Conservation (phyloP, 441 rosid genomes). For the Pelargonium cotyledonis region DNA sequence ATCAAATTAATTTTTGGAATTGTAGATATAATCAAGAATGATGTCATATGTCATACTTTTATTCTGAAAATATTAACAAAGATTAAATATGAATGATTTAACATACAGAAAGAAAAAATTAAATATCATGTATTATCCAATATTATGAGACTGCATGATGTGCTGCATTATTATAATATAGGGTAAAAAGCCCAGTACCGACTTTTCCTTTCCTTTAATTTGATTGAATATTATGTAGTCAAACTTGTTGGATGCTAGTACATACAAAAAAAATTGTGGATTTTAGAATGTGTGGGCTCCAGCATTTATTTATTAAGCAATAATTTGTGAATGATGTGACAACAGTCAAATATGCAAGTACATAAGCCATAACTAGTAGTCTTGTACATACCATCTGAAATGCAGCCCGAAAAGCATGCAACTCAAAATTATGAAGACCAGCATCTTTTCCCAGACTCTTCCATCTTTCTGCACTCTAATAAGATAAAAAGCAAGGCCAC, state of each 20-base stretch:
- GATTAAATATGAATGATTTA: background rate
- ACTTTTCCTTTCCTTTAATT: background rate
- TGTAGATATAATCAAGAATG: background rate
- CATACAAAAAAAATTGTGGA: background rate
- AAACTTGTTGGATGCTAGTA: background rate
- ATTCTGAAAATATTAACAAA: background rate
- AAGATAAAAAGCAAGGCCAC: constrained; percentile 17
- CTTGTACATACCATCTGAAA: constrained; percentile 61
- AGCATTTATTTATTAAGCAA: background rate
- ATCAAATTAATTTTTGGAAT: background rate
- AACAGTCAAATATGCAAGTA: background rate
- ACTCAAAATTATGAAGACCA: constrained; percentile 74
- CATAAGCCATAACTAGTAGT: constrained; percentile 4
- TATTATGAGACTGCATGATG: background rate
- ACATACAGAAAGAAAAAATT: background rate
- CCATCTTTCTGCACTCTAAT: constrained; percentile 96
- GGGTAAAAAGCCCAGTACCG: background rate
- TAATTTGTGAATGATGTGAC: constrained; percentile 10
- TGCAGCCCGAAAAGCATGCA: constrained; percentile 85
- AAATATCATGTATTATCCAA: background rate
- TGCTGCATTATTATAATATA: background rate
- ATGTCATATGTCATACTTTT: background rate
- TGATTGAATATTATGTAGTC: background rate
- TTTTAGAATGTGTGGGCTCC: background rate
- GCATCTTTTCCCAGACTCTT: constrained; percentile 56